Evolutionary conservation across 2,329 filamentous ascomycete species (phyloP).

Genomic region (Colletotrichum viniferum): DNA sequence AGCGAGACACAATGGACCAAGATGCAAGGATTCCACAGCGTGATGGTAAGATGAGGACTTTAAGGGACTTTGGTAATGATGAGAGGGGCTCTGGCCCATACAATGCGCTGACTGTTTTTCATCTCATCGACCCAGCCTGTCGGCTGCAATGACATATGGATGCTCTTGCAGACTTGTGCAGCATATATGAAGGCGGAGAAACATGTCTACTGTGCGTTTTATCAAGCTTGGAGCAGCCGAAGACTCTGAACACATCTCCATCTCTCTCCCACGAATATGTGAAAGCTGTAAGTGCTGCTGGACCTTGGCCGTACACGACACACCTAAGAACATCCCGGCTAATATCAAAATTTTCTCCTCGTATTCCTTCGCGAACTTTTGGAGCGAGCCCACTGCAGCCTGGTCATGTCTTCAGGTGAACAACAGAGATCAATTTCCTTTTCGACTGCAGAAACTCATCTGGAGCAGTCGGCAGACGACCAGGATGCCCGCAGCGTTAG

Average conservation of each 20-base stretch:
- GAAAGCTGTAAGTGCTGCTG: background rate
- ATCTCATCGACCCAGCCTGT: background rate
- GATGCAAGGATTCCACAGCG: background rate
- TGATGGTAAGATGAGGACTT: background rate
- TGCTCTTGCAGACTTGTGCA: background rate
- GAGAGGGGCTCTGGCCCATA: background rate
- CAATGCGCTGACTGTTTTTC: background rate
- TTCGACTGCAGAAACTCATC: conserved; percentile 2
- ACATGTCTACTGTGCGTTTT: background rate
- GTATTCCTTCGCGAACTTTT: background rate
- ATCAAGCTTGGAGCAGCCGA: background rate
- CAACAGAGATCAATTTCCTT: background rate
- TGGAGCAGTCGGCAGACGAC: background rate
- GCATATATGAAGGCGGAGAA: background rate
- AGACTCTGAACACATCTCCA: background rate
- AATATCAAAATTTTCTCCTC: background rate
- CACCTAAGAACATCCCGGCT: background rate
- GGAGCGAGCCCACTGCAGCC: background rate
- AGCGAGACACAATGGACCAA: background rate
- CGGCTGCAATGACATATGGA: background rate
- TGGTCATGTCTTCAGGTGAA: background rate
- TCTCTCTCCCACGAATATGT: background rate
- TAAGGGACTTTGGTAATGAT: background rate
- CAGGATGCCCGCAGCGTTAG: background rate
- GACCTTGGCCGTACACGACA: background rate